Base-by-base conservation (phyloP, 805 yeast species). In the Saccharomycopsis fibuligera region DNA sequence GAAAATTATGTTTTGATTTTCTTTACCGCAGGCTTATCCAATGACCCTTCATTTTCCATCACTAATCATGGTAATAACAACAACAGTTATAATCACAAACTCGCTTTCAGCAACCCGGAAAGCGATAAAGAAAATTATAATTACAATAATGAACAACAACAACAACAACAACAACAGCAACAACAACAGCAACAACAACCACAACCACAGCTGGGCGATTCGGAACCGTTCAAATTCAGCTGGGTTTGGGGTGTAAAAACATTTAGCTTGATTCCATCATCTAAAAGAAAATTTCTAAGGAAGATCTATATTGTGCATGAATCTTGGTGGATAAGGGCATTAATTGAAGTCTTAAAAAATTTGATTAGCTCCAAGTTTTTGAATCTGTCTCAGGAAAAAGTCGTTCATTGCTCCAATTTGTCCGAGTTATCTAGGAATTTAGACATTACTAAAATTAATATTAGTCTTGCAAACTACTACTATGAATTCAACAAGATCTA, bases 291-390 rank as follows among this genome's bases (percentile, higher is more conserved):
- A 45, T 70, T 75, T 48, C 64, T 91, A 39, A 67, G 68, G 45
- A 82, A 79, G 58, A 69, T 88, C 2, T 84, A 82, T 54, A 75
- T 90, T 27, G 95, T 91, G 2, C 97, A 91, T 64, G 96, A 90
- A 56, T 83, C 85, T 41, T 89, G 96, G 93, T 76, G 90, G 65
- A 76, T 87, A 24, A 78, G 88, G 57, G 82, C 95, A 0, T 74
- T 87, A 33, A 76, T 84, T 14, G 89, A 85, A 47, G 74, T 88
- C 22, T 67, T 86, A 51, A 72, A 80, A 48, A 84, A 82, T 58
- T 80, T 85, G 2, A 66, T 79, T 47, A 70, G 73, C 47, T 65
- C 74, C 48, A 79, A 78, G 54, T 68, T 72, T 24, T 57, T 71
- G 60, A 45, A 35, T 21, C 45, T 46, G 4, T 24, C 35, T 58